Percentiles rank a stretch among this genome's conserved stretches.
Evolutionary conservation across 1,284 basidiomycete species (phyloP).

Genomic region (Rhodofomes roseus): DNA sequence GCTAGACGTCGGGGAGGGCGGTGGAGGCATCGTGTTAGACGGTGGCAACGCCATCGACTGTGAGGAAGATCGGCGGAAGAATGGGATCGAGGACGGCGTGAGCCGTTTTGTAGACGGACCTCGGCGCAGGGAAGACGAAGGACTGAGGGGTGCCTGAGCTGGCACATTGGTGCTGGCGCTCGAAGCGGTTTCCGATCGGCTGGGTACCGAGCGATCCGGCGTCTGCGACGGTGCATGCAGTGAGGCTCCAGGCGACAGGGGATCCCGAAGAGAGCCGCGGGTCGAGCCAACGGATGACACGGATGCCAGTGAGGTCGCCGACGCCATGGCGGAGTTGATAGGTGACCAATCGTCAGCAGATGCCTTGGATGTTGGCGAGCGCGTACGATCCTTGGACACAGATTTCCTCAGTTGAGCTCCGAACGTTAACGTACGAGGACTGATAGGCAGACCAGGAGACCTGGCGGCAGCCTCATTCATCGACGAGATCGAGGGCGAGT

Average conservation of each 20-base stretch:
- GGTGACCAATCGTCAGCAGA: conserved; percentile 59
- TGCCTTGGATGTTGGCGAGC: conserved; percentile 35
- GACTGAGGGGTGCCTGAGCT: conserved; percentile 59
- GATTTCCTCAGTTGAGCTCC: conserved; percentile 63
- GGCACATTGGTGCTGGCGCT: conserved; percentile 65
- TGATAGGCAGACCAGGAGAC: conserved; percentile 50
- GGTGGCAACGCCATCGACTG: conserved; percentile 68
- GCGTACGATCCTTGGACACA: conserved; percentile 57
- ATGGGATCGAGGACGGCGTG: conserved; percentile 93
- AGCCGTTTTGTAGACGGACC: conserved; percentile 76
- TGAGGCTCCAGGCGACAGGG: conserved; percentile 29
- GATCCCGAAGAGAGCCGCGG: conserved; percentile 43
- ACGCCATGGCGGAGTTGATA: conserved; percentile 67
- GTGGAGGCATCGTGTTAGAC: conserved; percentile 20
- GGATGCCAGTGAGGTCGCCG: conserved; percentile 68
- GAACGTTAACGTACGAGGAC: conserved; percentile 61
- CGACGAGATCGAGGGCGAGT: conserved; percentile 60
- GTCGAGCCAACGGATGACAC: conserved; percentile 68
- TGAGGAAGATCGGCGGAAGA: conserved; percentile 91
- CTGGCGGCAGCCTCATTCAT: conserved; percentile 40
- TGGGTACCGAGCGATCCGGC: conserved; percentile 56
- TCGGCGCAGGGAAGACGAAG: conserved; percentile 60
- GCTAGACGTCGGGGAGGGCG: conserved; percentile 52
- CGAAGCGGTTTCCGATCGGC: conserved; percentile 67
- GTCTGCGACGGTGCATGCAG: conserved; percentile 37